phyloP scores from a whole-genome alignment of 176 grass and related monocot genomes.

The Tillandsia leiboldiana region DNA sequence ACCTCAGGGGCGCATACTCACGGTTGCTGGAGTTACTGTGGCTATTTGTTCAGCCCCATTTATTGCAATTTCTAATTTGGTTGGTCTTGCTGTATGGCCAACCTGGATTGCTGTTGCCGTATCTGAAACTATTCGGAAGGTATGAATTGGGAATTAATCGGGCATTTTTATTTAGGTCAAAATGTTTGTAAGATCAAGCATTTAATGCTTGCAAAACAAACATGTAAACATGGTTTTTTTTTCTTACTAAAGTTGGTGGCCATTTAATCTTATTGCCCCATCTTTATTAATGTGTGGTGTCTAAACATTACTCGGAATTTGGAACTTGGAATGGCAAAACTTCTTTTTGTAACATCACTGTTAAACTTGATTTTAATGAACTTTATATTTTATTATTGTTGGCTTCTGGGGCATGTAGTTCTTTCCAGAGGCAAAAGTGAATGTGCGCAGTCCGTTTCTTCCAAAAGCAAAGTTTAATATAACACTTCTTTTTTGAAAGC shows the following conservation, averaged over 20 bases:
- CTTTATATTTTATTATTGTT: too few species aligned
- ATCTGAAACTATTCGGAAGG: conserved; percentile 82
- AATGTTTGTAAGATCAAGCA: background rate
- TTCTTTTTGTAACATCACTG: too few species aligned
- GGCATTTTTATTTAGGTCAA: background rate
- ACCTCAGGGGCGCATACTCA: conserved; percentile 77
- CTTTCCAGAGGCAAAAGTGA: too few species aligned
- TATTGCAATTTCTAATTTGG: conserved; percentile 60
- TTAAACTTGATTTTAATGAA: too few species aligned
- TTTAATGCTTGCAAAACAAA: background rate
- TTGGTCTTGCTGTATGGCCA: conserved; percentile 76
- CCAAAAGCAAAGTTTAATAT: too few species aligned
- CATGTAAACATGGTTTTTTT: background rate
- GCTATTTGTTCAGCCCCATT: conserved; percentile 80
- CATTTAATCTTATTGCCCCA: background rate
- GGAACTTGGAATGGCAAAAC: too few species aligned
- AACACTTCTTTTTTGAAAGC: too few species aligned
- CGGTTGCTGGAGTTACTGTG: conserved; percentile 66
- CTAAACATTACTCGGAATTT: too few species aligned
- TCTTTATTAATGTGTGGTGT: too few species aligned
- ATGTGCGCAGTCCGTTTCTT: too few species aligned
- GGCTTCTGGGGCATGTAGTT: too few species aligned
- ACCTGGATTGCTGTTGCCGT: conserved; percentile 76
- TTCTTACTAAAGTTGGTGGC: background rate
- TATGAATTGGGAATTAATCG: conserved; percentile 12